Conservation (phyloP, 176 grass and related monocot genomes). For the Oryza rufipogon region DNA sequence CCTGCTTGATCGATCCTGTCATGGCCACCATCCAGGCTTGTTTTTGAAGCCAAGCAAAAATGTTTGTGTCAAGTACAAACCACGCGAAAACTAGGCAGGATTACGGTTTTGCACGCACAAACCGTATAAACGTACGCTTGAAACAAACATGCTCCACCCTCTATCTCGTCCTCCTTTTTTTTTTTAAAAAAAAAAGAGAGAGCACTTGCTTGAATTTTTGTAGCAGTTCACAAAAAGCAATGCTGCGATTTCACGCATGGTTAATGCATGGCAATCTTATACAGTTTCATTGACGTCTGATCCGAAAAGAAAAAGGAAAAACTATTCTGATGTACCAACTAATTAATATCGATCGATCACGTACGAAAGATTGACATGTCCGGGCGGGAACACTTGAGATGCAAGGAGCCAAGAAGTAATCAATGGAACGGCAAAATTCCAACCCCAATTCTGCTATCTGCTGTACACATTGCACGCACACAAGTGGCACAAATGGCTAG, state of each 20-base stretch:
- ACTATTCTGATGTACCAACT: background rate
- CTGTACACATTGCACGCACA: constrained; percentile 57
- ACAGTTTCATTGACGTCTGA: constrained; percentile 27
- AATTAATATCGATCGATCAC: background rate
- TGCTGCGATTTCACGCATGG: background rate
- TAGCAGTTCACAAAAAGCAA: background rate
- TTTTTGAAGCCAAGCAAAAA: constrained; percentile 18
- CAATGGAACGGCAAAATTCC: background rate
- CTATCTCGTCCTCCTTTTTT: background rate
- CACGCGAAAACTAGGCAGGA: background rate
- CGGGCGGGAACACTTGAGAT: background rate
- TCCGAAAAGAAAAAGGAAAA: constrained; percentile 6
- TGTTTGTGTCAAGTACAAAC: background rate
- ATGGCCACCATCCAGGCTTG: constrained; percentile 38
- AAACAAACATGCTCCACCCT: background rate
- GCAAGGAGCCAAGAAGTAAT: constrained; percentile 11
- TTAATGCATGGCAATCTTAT: constrained; percentile 2
- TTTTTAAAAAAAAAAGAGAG: background rate
- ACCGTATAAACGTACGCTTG: background rate
- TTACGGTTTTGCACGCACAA: background rate
- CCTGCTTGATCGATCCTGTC: constrained; percentile 29
- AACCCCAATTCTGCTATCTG: constrained; percentile 8
- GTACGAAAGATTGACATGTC: background rate
- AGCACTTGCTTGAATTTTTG: background rate
- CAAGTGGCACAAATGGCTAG: constrained; percentile 1